Percentiles rank a stretch among this genome's conserved stretches.
Conservation (phyloP, 2,329 filamentous ascomycete species). For the Aschersonia sp. region DNA sequence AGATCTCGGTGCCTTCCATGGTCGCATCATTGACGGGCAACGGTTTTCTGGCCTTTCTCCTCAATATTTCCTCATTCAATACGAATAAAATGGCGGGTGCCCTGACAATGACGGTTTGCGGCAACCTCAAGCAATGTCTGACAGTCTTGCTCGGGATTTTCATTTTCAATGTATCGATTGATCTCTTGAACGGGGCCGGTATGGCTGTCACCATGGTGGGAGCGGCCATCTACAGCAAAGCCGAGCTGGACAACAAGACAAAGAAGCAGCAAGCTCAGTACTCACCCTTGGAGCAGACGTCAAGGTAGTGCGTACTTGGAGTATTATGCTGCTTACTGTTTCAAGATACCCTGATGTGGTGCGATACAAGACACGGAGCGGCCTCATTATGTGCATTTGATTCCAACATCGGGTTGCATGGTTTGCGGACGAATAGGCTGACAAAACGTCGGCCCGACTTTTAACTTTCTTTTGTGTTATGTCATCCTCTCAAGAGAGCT, state of each 20-base stretch:
- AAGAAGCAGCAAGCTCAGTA: conserved; percentile 16
- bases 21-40: conserved; percentile 32
- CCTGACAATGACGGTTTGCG: conserved; percentile 44
- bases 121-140: conserved; percentile 43
- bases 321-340: not conserved
- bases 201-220: conserved; percentile 40
- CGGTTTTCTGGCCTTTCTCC: conserved; percentile 37
- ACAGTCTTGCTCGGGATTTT: conserved; percentile 39
- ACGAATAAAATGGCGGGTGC: conserved; percentile 44
- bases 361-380: not conserved
- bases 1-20: conserved; percentile 19
- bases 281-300: conserved; percentile 20
- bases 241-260: conserved; percentile 36
- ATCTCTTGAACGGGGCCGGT: conserved; percentile 38
- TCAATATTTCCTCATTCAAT: conserved; percentile 42
- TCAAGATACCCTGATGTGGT: conserved; percentile 5
- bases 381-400: not conserved
- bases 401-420: not conserved
- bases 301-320: conserved; percentile 7
- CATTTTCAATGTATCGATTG: conserved; percentile 35
- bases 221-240: conserved; percentile 42
- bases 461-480: not conserved
- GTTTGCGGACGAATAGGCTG: no score
- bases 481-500: conserved; percentile 1
- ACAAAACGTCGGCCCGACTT: no score